A percentile compares a stretch with the other conserved stretches of the same genome.
phyloP scores from a whole-genome alignment of 2,329 filamentous ascomycete species.

The Cercospora berteroae region DNA sequence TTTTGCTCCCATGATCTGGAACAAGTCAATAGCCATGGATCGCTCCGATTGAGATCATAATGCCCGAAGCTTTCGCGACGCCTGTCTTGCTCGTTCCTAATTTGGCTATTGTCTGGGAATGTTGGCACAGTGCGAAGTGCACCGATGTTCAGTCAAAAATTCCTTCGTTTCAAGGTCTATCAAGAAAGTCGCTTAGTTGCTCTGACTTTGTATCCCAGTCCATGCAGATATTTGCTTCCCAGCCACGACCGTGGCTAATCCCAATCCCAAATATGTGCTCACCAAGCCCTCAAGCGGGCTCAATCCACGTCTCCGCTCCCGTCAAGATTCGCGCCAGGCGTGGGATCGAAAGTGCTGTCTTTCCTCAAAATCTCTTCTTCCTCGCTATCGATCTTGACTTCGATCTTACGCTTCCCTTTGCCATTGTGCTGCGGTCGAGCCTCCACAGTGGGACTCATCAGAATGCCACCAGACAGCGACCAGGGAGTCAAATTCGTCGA shows the following conservation, averaged over 20 bases:
- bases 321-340: not conserved
- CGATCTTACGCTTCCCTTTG: constrained; percentile 9
- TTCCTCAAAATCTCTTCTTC: constrained; percentile 6
- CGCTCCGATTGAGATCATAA: no score
- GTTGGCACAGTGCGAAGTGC: not conserved
- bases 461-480: not conserved
- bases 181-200: not conserved
- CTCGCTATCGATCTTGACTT: not conserved
- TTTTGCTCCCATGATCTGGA: not conserved
- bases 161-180: not conserved
- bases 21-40: not conserved
- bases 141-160: not conserved
- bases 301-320: not conserved
- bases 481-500: not conserved
- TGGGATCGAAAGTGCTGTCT: constrained; percentile 7
- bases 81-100: not conserved
- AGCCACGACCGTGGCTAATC: not conserved
- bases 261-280: not conserved
- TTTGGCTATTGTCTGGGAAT: not conserved
- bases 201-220: not conserved
- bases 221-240: not conserved
- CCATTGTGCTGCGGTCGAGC: not conserved
- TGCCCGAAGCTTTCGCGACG: no score
- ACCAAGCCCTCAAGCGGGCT: not conserved
- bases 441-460: not conserved